Percentiles rank a stretch among this genome's conserved stretches.
Conservation (phyloP, 2,329 filamentous ascomycete species). For the Phialophora verrucosa region DNA sequence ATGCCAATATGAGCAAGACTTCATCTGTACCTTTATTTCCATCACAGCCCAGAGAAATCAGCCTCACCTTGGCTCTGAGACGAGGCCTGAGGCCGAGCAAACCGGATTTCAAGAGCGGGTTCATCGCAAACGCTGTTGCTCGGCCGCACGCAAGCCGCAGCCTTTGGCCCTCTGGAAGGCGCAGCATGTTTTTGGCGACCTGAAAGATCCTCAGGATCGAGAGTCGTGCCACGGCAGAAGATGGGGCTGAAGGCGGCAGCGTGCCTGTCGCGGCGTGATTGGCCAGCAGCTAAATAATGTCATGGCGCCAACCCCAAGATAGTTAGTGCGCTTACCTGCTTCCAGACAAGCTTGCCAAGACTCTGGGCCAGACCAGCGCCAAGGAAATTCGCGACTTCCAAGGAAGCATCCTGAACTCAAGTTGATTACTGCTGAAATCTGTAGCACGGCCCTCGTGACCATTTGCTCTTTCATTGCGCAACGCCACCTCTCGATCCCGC, state of each 20-base stretch:
- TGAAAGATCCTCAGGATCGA: neutral
- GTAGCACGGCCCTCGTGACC: no score
- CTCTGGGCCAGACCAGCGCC: no score
- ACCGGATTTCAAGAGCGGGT: neutral
- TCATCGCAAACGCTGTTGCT: neutral
- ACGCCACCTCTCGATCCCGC: no score
- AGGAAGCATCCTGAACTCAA: neutral
- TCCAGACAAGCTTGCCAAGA: neutral
- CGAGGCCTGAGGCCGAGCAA: neutral
- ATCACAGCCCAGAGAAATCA: neutral
- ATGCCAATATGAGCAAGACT: neutral
- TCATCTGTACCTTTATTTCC: neutral
- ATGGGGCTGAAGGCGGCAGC: neutral
- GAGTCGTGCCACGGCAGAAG: neutral
- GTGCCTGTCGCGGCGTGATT: neutral
- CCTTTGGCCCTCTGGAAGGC: neutral
- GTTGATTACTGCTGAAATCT: no score
- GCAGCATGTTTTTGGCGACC: neutral
- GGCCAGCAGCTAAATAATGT: neutral
- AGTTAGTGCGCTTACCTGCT: neutral
- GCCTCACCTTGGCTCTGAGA: neutral
- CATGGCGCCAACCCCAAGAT: neutral
- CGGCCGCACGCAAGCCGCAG: no score
- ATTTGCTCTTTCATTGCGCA: no score
- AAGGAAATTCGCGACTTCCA: neutral